These are phyloP conservation scores for Dryas integrifolia DNA, from an alignment of 331 rosid genomes.

Conservation along the genomic window DNA sequence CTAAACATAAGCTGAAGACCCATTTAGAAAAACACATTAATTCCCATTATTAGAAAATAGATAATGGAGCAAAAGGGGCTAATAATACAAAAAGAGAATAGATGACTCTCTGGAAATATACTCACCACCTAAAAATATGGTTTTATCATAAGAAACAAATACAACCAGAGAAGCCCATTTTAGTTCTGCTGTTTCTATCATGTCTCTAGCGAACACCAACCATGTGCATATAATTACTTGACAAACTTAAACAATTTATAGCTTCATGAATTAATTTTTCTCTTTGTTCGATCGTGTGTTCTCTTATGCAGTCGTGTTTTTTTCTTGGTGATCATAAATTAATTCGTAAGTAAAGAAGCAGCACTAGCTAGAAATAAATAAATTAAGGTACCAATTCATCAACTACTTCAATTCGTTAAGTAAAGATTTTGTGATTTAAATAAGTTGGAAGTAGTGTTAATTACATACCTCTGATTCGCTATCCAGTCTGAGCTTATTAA, in stretches of 20 bases:
- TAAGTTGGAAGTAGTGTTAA: not conserved
- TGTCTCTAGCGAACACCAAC: slow-evolving; percentile 30
- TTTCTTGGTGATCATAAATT: not conserved
- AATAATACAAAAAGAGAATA: slow-evolving; percentile 22
- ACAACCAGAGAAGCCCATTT: slow-evolving; percentile 27
- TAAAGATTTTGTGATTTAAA: no score
- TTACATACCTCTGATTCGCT: slow-evolving; percentile 90
- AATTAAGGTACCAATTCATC: not conserved
- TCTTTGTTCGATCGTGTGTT: not conserved
- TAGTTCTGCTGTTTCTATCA: slow-evolving; percentile 62
- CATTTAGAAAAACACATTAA: not conserved
- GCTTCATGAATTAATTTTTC: not conserved
- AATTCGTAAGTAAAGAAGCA: not conserved
- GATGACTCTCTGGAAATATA: slow-evolving; percentile 40
- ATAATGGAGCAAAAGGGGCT: slow-evolving; percentile 12
- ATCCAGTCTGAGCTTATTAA: slow-evolving; percentile 72
- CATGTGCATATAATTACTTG: slow-evolving; percentile 32
- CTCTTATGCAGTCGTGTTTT: not conserved
- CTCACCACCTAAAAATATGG: slow-evolving; percentile 46
- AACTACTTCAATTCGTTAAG: not conserved
- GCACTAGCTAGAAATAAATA: not conserved
- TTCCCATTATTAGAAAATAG: slow-evolving; percentile 24
- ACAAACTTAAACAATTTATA: slow-evolving; percentile 29
- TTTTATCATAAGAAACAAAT: slow-evolving; percentile 37
- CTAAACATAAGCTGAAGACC: slow-evolving; percentile 24